Conservation (phyloP, 1,284 basidiomycete genomes). For the Cutaneotrichosporon dermatis region DNA sequence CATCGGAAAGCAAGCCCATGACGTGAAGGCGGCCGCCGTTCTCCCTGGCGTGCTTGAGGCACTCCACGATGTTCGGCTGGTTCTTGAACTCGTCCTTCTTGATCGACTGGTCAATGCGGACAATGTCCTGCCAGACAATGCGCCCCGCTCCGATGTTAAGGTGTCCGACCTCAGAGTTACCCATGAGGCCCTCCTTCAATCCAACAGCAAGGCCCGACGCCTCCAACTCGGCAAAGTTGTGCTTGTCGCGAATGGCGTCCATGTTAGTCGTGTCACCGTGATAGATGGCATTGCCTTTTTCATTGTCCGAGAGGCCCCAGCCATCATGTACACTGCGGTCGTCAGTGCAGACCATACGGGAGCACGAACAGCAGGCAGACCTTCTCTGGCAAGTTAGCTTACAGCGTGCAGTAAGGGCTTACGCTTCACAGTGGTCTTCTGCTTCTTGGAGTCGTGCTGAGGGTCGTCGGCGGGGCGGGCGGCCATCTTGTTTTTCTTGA, state of each 20-base stretch:
- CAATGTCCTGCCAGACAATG: slow-evolving; percentile 92
- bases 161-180: slow-evolving; percentile 93
- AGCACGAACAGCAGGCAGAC: slow-evolving; percentile 77
- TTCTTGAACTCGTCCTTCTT: slow-evolving; percentile 82
- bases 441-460: slow-evolving; percentile 24
- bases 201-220: slow-evolving; percentile 85
- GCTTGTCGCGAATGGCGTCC: slow-evolving; percentile 74
- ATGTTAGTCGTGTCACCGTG: slow-evolving; percentile 77
- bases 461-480: slow-evolving; percentile 16
- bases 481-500: slow-evolving; percentile 11
- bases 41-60: slow-evolving; percentile 70
- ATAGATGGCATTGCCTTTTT: slow-evolving; percentile 80
- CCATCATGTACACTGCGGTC: slow-evolving; percentile 78
- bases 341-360: neutral
- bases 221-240: slow-evolving; percentile 65
- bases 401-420: neutral
- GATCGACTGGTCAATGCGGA: slow-evolving; percentile 81
- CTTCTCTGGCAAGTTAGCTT: slow-evolving; percentile 56
- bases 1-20: slow-evolving; percentile 82
- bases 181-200: slow-evolving; percentile 85
- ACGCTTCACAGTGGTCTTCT: slow-evolving; percentile 21
- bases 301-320: slow-evolving; percentile 71
- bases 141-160: slow-evolving; percentile 88
- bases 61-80: slow-evolving; percentile 64
- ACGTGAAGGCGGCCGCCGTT: slow-evolving; percentile 75